Evolutionary conservation across 768 basidiomycete species (phyloP), one percentile per base, ranked within the genome.

Genomic region (Sarcomyxa edulis): DNA sequence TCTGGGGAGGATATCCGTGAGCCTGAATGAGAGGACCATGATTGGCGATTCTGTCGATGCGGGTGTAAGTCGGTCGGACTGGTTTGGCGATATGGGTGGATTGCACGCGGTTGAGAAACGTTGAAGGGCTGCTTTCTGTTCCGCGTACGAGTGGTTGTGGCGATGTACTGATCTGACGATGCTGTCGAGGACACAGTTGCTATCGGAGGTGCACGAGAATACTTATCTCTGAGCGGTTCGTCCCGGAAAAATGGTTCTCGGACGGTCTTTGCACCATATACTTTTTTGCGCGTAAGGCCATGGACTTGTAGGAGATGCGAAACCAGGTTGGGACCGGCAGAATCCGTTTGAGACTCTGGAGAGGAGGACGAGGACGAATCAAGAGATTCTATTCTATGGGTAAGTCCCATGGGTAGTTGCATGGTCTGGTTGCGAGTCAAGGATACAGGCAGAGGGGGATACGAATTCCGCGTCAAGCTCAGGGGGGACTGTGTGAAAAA

Each of bases 241-340:
- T 78, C 74, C 28, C 66, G 62, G 49, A 79, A 64, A 49, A 80
- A 80, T 0, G 79, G 76, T 26, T 61, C 54, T 19, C 71, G 64
- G 12, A 60, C 45, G 12, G 74, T 68, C 48, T 76, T 75, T 7
- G 68, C 39, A 8, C 74, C 71, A 41, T 81, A 79, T 6, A 78
- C 65, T 47, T 80, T 80, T 60, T 83, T 84, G 61, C 82, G 81
- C 6, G 77, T 81, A 32, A 85, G 50, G 3, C 82, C 82, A 40
- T 84, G 81, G 24, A 76, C 69, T 49, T 79, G 76, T 54, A 84
- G 78, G 11, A 84, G 64, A 16, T 76, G 78, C 16, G 61, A 65
- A 33, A 85, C 83, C 1, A 85, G 61, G 40, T 68, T 78, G 4
- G 71, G 74, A 2, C 62, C 48, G 15, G 59, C 57, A 6, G 53